Evolutionary conservation across 371 early-diverging fungal genomes (phyloP), one percentile per base, ranked within the genome.

Genomic region (Phascolomyces articulosus): DNA sequence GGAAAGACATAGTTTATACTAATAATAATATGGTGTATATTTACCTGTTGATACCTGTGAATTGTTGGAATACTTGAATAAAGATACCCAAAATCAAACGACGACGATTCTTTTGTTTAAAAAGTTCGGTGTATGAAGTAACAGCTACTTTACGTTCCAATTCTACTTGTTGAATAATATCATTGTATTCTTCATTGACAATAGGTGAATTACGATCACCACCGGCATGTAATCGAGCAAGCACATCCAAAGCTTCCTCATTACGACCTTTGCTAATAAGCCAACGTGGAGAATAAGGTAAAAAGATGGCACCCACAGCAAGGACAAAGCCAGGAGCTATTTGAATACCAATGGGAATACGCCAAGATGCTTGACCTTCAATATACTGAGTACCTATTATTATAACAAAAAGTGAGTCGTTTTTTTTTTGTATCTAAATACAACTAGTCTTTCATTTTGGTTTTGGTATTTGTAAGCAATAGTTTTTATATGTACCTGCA

Each of bases 171-270:
- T 89, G 86, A 67, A 88, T 72, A 71, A 96, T 93, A 29, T 90
- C 90, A 51, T 88, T 80, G 73, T 83, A 90, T 77, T 96, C 96
- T n/a, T 84, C 82, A n/a, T 85, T 59, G 24, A 95, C 90, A 21
- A 69, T 78, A 24, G 89, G 76, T 56, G 71, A 74, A 41, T 79
- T 76, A 62, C 72, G 74, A 61, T 89, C 83, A 58, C 86, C 84
- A 10, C 66, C 59, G 40, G 86, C 80, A 44, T 92, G 89, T 70
- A 97, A 83, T 55, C 85, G 77, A 48, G 94, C 93, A 13, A 97
- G 78, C 11, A 89, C 90, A 47, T 68, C 59, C 24, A 88, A 78
- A 34, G 92, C 94, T 69, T 96, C 95, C 23, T 91, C 92, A 24
- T 87, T 92, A 44, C 82, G 77, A 41, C 76, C 89, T 56, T 89